Evolutionary conservation across 192 early-diverging fungal species (phyloP).

Genomic region (Tieghemiomyces parasiticus): DNA sequence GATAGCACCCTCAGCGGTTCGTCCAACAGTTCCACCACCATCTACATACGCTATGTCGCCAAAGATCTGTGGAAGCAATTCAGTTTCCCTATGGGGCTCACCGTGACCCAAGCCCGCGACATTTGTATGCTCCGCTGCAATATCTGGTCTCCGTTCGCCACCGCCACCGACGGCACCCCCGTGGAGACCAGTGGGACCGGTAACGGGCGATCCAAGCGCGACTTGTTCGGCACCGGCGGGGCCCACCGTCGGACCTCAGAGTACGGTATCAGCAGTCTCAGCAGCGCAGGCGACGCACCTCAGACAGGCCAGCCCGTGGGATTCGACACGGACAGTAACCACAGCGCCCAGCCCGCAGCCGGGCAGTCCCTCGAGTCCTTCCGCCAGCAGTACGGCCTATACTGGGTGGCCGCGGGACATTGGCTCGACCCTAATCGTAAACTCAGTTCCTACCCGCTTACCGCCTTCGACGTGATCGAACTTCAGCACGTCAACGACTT

Average conservation of each 20-base stretch:
- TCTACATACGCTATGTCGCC: conserved; percentile 31
- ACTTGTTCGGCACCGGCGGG: neutral
- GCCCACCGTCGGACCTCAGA: neutral
- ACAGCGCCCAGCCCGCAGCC: neutral
- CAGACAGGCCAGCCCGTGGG: neutral
- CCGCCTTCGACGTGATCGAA: conserved; percentile 29
- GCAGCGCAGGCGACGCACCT: neutral
- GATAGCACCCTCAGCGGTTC: neutral
- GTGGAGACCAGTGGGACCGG: neutral
- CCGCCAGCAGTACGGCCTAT: conserved; percentile 33
- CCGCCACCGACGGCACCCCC: neutral
- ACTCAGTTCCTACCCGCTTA: conserved; percentile 28
- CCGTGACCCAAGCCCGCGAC: conserved; percentile 32
- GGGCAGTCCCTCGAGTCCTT: conserved; percentile 11
- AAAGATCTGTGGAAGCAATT: conserved; percentile 33
- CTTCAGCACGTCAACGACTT: conserved; percentile 31
- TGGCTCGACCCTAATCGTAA: conserved; percentile 32
- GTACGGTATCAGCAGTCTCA: neutral
- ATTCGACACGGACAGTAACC: neutral
- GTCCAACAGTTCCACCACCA: conserved; percentile 13
- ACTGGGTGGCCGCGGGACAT: conserved; percentile 34
- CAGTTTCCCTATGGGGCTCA: conserved; percentile 29
- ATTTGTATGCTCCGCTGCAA: conserved; percentile 37
- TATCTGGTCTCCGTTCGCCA: conserved; percentile 29
- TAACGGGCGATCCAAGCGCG: neutral